phyloP scores from a whole-genome alignment of 495 filamentous ascomycete genomes.

The Trichoderma gamsii region DNA sequence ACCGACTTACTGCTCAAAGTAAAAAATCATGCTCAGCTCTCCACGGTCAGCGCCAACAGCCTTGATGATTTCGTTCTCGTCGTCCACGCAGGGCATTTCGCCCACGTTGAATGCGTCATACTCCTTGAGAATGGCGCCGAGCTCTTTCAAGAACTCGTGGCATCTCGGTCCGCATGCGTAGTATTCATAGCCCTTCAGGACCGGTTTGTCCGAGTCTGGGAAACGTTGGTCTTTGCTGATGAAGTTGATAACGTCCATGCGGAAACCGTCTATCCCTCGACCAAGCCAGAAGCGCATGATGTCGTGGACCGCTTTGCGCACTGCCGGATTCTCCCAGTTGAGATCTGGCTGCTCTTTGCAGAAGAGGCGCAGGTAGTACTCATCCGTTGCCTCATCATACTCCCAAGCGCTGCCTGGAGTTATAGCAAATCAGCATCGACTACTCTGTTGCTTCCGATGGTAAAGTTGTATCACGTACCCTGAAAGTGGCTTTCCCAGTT shows the following conservation, averaged over 20 bases:
- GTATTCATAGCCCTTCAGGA: conserved; percentile 47
- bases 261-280: conserved; percentile 52
- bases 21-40: conserved; percentile 72
- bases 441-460: neutral
- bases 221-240: conserved; percentile 54
- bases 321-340: conserved; percentile 54
- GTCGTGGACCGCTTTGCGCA: conserved; percentile 48
- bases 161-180: conserved; percentile 61
- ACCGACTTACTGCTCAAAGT: conserved; percentile 46
- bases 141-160: conserved; percentile 58
- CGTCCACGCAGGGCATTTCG: conserved; percentile 60
- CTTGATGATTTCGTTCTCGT: conserved; percentile 51
- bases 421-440: conserved; percentile 28
- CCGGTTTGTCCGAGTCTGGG: conserved; percentile 50
- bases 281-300: conserved; percentile 57
- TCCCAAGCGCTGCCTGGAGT: conserved; percentile 30
- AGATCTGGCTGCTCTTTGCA: conserved; percentile 52
- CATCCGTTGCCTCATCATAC: conserved; percentile 45
- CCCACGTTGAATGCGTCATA: conserved; percentile 68
- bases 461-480: conserved; percentile 25
- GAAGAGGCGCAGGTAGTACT: conserved; percentile 60
- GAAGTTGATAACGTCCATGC: conserved; percentile 58
- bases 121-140: conserved; percentile 57
- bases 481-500: conserved; percentile 46
- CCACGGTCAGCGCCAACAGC: conserved; percentile 51